phyloP scores from a whole-genome alignment of 768 basidiomycete species.

The Collybia mongolica region DNA sequence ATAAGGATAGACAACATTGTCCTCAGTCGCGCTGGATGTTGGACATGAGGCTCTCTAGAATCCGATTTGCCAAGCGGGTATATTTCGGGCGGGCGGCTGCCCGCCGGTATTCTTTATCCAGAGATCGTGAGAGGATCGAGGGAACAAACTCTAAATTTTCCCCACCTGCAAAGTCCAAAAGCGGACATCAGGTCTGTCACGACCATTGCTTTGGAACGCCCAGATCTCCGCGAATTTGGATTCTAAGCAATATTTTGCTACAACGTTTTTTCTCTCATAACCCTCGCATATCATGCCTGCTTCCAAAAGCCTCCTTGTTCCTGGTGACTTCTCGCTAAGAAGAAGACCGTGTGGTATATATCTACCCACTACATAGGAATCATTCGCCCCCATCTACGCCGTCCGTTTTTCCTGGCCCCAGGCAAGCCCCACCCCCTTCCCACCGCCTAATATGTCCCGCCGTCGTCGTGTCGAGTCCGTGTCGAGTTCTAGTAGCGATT shows the following conservation, averaged over 20 bases:
- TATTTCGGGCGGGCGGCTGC: too few species aligned
- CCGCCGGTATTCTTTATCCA: too few species aligned
- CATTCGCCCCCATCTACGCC: not conserved
- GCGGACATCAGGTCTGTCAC: not conserved
- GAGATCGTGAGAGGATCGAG: not conserved
- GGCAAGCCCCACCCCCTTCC: not conserved
- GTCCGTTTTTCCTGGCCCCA: not conserved
- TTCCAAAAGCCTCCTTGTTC: slow-evolving; percentile 13
- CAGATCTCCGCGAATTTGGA: slow-evolving; percentile 4
- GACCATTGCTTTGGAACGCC: slow-evolving; percentile 3
- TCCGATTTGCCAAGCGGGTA: too few species aligned
- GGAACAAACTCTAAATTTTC: slow-evolving; percentile 5
- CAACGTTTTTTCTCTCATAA: slow-evolving; percentile 3
- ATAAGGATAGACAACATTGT: too few species aligned
- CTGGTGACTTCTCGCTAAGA: slow-evolving; percentile 15
- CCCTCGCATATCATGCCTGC: slow-evolving; percentile 8
- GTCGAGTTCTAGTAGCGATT: slow-evolving; percentile 14
- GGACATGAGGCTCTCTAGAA: too few species aligned
- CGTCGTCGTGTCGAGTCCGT: slow-evolving; percentile 27
- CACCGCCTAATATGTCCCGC: slow-evolving; percentile 21
- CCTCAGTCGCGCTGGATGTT: too few species aligned
- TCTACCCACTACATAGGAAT: not conserved
- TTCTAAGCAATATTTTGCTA: not conserved
- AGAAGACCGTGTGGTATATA: slow-evolving; percentile 10
- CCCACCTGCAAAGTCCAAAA: slow-evolving; percentile 1